Base-by-base conservation (phyloP, 345 rosid genomes). In the Eucalyptus albens region DNA sequence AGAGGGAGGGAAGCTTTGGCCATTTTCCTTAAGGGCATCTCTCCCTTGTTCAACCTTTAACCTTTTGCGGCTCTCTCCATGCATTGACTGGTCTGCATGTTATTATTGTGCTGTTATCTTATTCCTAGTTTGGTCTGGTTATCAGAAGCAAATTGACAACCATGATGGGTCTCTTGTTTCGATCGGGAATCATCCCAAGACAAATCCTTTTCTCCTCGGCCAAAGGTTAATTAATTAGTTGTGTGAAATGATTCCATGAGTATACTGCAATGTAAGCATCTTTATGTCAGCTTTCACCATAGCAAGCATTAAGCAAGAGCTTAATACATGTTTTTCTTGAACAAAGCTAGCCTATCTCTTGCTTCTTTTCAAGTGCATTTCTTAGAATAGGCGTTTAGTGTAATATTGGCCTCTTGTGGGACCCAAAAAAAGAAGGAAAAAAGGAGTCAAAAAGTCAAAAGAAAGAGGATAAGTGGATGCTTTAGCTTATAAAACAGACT, bases 401-500 rank as follows among this genome's bases (percentile, higher is more conserved):
- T 53, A 53, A 53, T 53, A 53, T 53, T 53, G 59, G 0, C 59
- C 59, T 53, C 19, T 53, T 53, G 59, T 53, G 59, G 59, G 59
- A 19, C 0, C 10, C 4, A 51, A 51, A 50, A 15, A 4, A 6
- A 50, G 1, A 15, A 3, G n/a, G n/a, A n/a, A n/a, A n/a, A n/a
- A n/a, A n/a, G n/a, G n/a, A n/a, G n/a, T n/a, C n/a, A n/a, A n/a
- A n/a, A n/a, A n/a, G n/a, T n/a, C n/a, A 51, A 51, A 53, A 19
- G 59, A 53, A 53, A 53, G 59, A 53, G 59, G 24, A 19, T 53
- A 19, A 53, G 59, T 53, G 59, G 59, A 53, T 53, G 59, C 59
- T 53, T 53, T 53, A 0, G 8, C 0, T 53, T 53, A 53, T 53
- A 53, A 53, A 53, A 0, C 5, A 19, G 1, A 53, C 0, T 0